Base-by-base conservation (phyloP, 805 yeast genomes). In the Priceomyces medius region DNA sequence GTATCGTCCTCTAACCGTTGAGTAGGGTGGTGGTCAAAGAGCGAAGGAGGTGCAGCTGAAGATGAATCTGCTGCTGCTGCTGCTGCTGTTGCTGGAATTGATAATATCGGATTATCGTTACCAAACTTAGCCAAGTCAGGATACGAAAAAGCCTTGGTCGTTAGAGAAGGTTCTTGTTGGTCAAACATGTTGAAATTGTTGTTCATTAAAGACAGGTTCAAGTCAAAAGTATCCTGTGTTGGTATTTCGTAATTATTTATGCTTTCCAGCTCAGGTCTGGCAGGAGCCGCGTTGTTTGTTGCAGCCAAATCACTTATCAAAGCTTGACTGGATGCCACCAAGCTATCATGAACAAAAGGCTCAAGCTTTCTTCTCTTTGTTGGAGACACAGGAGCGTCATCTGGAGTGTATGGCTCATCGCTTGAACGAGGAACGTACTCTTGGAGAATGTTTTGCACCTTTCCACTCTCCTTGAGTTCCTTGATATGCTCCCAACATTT, bases 401-500 rank as follows among this genome's bases (percentile, higher is more conserved):
- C 49, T 13, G 39, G 38, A n/a, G 43, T 20, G 9, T 17, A 17
- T 9, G 41, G 41, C 13, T 35, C 41, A 14, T 27, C 24, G 17
- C 19, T 20, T 10, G 35, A 27, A 37, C 43, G 51, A n/a, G 44
- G 45, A 26, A 23, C 46, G 48, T 41, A 46, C 8, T 33, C 36
- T 4, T 37, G 20, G 19, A 20, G 21, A 26, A 43, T 34, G 8
- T 29, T 18, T 20, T 43, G 35, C 27, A 26, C 27, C 24, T 47
- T 45, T 21, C 48, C 47, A 10, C 55, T 48, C 21, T 54, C 60
- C 40, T 56, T 59, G 38, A 35, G 51, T 31, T 50, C 51, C 47
- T 73, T 74, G 50, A 82, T 68, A 51, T 61, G 80, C 47, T 78
- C 82, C 71, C 79, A 83, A 57, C 95, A 85, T 47, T 81, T 80